Base-by-base conservation (phyloP, 2,329 filamentous ascomycete genomes). In the Sarocladium strictum region DNA sequence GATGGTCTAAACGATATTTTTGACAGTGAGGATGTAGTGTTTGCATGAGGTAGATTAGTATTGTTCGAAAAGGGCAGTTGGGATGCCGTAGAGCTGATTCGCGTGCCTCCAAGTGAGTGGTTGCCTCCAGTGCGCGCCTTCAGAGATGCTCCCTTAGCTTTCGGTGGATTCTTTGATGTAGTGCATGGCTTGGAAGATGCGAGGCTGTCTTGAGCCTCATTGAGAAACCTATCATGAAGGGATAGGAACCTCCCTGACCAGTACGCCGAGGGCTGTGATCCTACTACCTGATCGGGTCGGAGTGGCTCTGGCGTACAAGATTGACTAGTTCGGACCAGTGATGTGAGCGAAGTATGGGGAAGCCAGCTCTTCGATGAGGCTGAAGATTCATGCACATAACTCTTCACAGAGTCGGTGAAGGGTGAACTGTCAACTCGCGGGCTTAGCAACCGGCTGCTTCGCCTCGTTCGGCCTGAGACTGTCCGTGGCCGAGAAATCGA, bases 221-320 rank as follows among this genome's bases (percentile, higher is more conserved):
- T 37, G 2, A 63, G 56, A 15, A 66, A 65, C 17, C 72, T 75
- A 65, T 86, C 83, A 52, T 78, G 72, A 0, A 85, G 66, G 2
- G 79, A 69, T 52, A 76, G 69, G 62, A 86, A 85, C 37, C 84
- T 79, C 17, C 84, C 84, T 11, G 75, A 71, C 84, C 84, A 87
- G 65, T 84, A 86, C 2, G 72, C 65, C 2, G 75, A 73, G 5
- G 74, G 67, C 60, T 79, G 75, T 2, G 76, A 72, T 0, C 63
- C 67, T 52, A 64, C 24, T 3, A 51, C 47, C 27, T 51, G 47
- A 51, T 51, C 27, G 3, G 26, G 47, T 17, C 19, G 47, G 21
- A 35, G 21, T 27, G 59, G 54, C 32, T 59, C 59, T 9, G 57
- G 55, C 11, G 56, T 55, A n/a, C 17, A 45, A 5, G 55, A 53